Percentiles rank a stretch among this genome's conserved stretches.
Conservation (phyloP, 192 early-diverging fungal genomes). For the Rhizophagus sp. region DNA sequence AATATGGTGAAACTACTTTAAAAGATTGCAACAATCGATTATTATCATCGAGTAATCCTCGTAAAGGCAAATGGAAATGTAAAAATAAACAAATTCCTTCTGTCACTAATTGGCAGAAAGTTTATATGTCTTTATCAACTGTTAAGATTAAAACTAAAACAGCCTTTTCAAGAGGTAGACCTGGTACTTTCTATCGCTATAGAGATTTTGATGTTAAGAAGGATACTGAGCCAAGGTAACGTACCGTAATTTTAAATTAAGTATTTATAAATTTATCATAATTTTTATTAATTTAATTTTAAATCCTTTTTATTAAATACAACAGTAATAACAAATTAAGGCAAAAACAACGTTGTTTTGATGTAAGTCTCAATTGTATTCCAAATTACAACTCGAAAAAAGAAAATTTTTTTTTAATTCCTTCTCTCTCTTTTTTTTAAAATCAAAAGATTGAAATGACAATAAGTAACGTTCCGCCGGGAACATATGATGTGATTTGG, state of each 20-base stretch:
- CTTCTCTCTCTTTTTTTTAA: background rate
- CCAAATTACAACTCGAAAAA: background rate
- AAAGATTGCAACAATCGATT: background rate
- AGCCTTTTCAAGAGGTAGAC: background rate
- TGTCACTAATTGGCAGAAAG: constrained; percentile 1
- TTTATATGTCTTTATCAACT: background rate
- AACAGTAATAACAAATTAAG: background rate
- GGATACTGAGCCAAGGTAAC: background rate
- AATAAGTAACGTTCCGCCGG: constrained; percentile 11
- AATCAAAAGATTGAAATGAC: constrained; percentile 5
- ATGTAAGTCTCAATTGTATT: background rate
- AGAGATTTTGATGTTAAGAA: constrained; percentile 11
- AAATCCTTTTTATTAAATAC: background rate
- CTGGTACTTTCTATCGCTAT: constrained; percentile 7
- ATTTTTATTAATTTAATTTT: background rate
- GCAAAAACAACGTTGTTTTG: background rate
- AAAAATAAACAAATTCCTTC: background rate
- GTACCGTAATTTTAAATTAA: no score
- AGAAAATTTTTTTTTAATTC: no score
- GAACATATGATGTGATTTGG: constrained; percentile 9
- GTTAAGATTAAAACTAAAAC: constrained; percentile 10
- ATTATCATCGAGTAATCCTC: background rate
- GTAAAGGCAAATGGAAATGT: background rate
- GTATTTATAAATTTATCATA: background rate
- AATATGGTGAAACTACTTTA: background rate